Evolutionary conservation across 1,284 basidiomycete species (phyloP).

Genomic region (Cutaneotrichosporon sp.): DNA sequence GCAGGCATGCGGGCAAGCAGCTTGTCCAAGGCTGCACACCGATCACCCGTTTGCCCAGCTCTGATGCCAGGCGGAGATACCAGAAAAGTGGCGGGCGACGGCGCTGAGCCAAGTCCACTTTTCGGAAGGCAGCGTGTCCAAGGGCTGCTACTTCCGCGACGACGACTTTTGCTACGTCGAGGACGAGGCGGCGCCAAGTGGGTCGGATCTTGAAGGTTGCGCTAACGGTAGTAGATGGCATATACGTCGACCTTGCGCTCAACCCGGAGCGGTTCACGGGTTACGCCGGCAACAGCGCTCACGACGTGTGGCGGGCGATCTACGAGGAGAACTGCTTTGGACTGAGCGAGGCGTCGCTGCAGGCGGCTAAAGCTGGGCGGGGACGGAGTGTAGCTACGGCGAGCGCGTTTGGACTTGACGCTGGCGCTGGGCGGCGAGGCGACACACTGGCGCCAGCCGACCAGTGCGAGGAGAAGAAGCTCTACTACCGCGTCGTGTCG

Average conservation of each 20-base stretch:
- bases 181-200: slow-evolving; percentile 59
- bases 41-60: too few relatives aligned
- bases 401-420: too few relatives aligned
- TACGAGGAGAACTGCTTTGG: slow-evolving; percentile 99
- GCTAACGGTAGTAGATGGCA: slow-evolving; percentile 68
- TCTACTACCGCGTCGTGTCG: slow-evolving; percentile 95
- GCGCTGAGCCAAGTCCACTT: slow-evolving; percentile 63
- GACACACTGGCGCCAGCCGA: slow-evolving; percentile 31
- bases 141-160: slow-evolving; percentile 78
- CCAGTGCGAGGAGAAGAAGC: slow-evolving; percentile 82
- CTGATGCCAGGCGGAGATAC: slow-evolving; percentile 69
- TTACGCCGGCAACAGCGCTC: slow-evolving; percentile 79
- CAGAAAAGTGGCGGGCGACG: slow-evolving; percentile 82
- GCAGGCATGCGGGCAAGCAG: neutral
- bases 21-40: too few relatives aligned
- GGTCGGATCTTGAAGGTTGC: neutral
- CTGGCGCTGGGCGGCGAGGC: too few relatives aligned
- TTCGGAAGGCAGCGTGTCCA: slow-evolving; percentile 27
- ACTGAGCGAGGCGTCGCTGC: slow-evolving; percentile 43
- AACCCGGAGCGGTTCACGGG: slow-evolving; percentile 97
- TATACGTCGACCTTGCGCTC: slow-evolving; percentile 84
- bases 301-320: slow-evolving; percentile 88
- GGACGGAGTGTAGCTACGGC: neutral
- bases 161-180: slow-evolving; percentile 92
- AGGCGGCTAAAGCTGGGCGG: slow-evolving; percentile 13